phyloP scores from a whole-genome alignment of 208 protist species.

The Acanthamoeba sp. region DNA sequence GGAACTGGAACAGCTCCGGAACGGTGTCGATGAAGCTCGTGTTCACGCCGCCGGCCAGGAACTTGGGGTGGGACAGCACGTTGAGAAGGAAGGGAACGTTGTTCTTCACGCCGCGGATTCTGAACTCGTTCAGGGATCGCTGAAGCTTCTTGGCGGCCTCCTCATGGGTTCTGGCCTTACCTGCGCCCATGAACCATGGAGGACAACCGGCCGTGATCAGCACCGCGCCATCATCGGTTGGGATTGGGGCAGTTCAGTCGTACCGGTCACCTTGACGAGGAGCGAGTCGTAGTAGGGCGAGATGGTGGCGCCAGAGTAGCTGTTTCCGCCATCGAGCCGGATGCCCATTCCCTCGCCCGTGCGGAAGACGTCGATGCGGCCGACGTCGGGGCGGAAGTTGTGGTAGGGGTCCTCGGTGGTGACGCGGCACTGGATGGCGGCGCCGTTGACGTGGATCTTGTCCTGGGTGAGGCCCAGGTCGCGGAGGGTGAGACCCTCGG shows the following conservation, averaged over 20 bases:
- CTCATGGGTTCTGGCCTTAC: constrained; percentile 75
- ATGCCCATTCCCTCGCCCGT: constrained; percentile 89
- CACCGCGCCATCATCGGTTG: not conserved
- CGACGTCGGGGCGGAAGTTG: constrained; percentile 86
- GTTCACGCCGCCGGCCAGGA: constrained; percentile 80
- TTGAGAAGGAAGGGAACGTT: constrained; percentile 90
- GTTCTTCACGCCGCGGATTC: constrained; percentile 87
- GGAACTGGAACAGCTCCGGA: constrained; percentile 57
- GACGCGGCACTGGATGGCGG: constrained; percentile 88
- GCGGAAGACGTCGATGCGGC: constrained; percentile 79
- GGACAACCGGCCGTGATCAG: no score
- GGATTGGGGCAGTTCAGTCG: not conserved
- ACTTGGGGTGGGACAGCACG: constrained; percentile 85
- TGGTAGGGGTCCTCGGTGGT: constrained; percentile 88
- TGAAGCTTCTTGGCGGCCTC: constrained; percentile 79
- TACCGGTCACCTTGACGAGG: constrained; percentile 88
- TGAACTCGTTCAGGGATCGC: constrained; percentile 86
- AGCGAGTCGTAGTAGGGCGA: constrained; percentile 90
- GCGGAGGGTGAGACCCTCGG: constrained; percentile 83
- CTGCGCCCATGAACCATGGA: no score
- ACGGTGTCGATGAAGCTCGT: constrained; percentile 88
- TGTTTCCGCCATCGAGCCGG: constrained; percentile 87
- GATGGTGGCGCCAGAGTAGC: constrained; percentile 85
- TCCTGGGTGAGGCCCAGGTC: constrained; percentile 78
- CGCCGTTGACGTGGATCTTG: constrained; percentile 67